Percentiles rank a stretch among this genome's conserved stretches.
phyloP scores from a whole-genome alignment of 2,329 filamentous ascomycete genomes.

The Cladophialophora carrionii region DNA sequence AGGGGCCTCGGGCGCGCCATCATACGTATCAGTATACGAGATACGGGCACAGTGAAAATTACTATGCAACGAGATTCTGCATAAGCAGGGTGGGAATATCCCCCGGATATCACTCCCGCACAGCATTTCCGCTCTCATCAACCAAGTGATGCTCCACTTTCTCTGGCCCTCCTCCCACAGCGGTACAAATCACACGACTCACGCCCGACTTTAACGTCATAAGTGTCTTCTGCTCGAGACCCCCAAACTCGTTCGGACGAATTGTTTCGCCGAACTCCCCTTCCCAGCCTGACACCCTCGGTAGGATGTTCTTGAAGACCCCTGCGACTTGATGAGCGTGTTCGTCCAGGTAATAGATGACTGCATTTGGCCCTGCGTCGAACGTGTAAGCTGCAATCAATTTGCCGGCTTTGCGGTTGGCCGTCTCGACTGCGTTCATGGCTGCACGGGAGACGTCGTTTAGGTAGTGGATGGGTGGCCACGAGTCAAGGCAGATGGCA shows the following conservation, averaged over 20 bases:
- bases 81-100: background rate
- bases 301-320: slow-evolving; percentile 72
- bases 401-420: slow-evolving; percentile 79
- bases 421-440: slow-evolving; percentile 82
- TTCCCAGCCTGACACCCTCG: slow-evolving; percentile 58
- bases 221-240: slow-evolving; percentile 62
- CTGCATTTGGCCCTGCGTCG: slow-evolving; percentile 94
- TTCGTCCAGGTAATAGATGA: slow-evolving; percentile 90
- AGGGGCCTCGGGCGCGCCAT: background rate
- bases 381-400: slow-evolving; percentile 93
- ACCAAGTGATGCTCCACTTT: slow-evolving; percentile 79
- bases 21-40: background rate
- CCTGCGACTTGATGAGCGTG: slow-evolving; percentile 74
- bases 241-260: slow-evolving; percentile 55
- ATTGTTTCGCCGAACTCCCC: slow-evolving; percentile 61
- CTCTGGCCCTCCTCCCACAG: slow-evolving; percentile 85
- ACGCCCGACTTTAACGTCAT: slow-evolving; percentile 74
- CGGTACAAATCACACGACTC: slow-evolving; percentile 85
- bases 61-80: background rate
- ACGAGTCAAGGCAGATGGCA: slow-evolving; percentile 89
- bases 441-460: slow-evolving; percentile 90
- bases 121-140: slow-evolving; percentile 60
- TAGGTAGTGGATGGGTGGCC: slow-evolving; percentile 97
- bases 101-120: slow-evolving; percentile 1
- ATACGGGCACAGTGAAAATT: background rate